These are phyloP conservation scores for Penicillium glabrum DNA, from an alignment of 2,329 filamentous ascomycete genomes.

Conservation along the genomic window DNA sequence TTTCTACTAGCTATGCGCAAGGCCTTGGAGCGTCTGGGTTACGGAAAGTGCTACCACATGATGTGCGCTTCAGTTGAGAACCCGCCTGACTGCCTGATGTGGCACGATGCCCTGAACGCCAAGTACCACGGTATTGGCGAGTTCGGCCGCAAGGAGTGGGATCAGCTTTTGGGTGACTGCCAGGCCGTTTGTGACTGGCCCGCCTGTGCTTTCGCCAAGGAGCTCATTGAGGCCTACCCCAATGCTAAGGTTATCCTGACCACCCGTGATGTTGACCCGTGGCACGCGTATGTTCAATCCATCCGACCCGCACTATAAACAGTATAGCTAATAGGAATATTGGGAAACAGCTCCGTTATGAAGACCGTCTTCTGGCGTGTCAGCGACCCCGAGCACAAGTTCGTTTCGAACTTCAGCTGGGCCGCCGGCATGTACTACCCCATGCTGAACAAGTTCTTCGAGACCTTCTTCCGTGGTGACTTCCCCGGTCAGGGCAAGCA, in stretches of 20 bases:
- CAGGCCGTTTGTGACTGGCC: conserved; percentile 70
- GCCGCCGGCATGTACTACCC: conserved; percentile 67
- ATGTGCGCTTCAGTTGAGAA: conserved; percentile 69
- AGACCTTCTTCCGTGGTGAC: conserved; percentile 66
- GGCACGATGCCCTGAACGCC: conserved; percentile 67
- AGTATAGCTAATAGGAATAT: background rate
- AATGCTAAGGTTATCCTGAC: conserved; percentile 71
- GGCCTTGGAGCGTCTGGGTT: conserved; percentile 66
- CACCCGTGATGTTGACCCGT: conserved; percentile 65
- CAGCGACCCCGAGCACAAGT: conserved; percentile 60
- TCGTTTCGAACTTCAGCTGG: conserved; percentile 61
- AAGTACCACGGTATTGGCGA: conserved; percentile 62
- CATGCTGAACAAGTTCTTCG: conserved; percentile 69
- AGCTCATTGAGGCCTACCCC: conserved; percentile 70
- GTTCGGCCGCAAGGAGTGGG: conserved; percentile 68
- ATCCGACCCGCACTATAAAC: background rate
- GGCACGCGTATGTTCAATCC: conserved; percentile 48
- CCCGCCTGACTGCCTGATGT: conserved; percentile 66
- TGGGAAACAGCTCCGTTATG: conserved; percentile 53
- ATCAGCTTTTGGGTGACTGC: conserved; percentile 65
- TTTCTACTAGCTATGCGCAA: conserved; percentile 56
- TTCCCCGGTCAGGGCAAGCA: conserved; percentile 66
- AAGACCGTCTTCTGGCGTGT: conserved; percentile 68
- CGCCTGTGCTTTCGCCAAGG: conserved; percentile 65
- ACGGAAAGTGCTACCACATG: conserved; percentile 71